Percentiles rank a stretch among this genome's conserved stretches.
These are phyloP conservation scores for Sindora glabra DNA, from an alignment of 306 rosid genomes.

Conservation along the genomic window DNA sequence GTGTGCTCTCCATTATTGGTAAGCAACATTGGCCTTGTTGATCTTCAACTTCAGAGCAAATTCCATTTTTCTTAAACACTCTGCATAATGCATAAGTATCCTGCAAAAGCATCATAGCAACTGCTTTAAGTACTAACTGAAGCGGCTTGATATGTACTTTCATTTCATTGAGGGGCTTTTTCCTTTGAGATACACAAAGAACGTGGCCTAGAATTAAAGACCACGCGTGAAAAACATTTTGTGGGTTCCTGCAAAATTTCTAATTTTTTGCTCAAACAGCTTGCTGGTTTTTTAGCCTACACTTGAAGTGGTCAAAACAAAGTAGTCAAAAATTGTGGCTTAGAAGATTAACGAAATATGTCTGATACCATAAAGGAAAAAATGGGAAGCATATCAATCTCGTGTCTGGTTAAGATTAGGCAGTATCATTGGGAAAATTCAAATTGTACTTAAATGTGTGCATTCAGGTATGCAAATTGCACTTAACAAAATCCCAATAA, in stretches of 20 bases:
- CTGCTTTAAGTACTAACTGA: too few relatives aligned
- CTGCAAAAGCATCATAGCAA: constrained; percentile 38
- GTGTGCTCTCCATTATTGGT: constrained; percentile 45
- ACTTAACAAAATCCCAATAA: too few relatives aligned
- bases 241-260: constrained; percentile 4
- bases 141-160: too few relatives aligned
- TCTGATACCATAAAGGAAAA: not conserved
- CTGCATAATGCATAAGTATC: constrained; percentile 95
- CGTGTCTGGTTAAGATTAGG: too few relatives aligned
- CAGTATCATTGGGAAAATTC: too few relatives aligned
- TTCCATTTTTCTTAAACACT: constrained; percentile 96
- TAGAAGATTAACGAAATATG: constrained; percentile 4
- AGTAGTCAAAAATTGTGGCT: constrained; percentile 33
- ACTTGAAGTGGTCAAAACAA: constrained; percentile 14
- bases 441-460: too few relatives aligned
- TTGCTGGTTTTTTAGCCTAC: constrained; percentile 13
- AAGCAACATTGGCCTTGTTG: constrained; percentile 63
- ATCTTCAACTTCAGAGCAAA: constrained; percentile 72
- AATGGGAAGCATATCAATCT: too few relatives aligned
- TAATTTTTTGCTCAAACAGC: not conserved
- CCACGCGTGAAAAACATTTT: not conserved
- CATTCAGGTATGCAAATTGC: too few relatives aligned
- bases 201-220: not conserved
- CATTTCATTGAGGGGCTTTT: too few relatives aligned
- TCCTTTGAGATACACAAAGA: not conserved